phyloP scores from a whole-genome alignment of 2,329 filamentous ascomycete species.

The Teratosphaeria nubilosa region DNA sequence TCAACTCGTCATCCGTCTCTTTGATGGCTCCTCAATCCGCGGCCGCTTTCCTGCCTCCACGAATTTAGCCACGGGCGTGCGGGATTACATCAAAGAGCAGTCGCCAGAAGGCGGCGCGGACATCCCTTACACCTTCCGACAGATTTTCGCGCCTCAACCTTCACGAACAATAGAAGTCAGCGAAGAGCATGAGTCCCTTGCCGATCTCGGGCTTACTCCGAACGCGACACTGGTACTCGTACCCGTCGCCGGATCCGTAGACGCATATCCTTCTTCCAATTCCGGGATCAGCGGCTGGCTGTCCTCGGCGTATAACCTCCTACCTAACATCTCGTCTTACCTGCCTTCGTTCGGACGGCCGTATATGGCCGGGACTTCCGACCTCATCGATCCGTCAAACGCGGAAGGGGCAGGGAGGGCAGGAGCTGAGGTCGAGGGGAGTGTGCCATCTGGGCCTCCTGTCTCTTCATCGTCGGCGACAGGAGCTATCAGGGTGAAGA shows the following conservation, averaged over 20 bases:
- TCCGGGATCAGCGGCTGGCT: conserved; percentile 2
- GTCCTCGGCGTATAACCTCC: not conserved
- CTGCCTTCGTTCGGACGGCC: conserved; percentile 7
- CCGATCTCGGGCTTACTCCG: conserved; percentile 62
- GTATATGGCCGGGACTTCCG: conserved; percentile 10
- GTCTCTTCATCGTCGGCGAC: conserved; percentile 10
- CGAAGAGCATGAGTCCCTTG: conserved; percentile 61
- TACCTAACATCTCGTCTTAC: conserved; percentile 2
- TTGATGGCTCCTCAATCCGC: conserved; percentile 74
- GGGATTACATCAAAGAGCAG: conserved; percentile 55
- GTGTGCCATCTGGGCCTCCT: not conserved
- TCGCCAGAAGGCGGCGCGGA: conserved; percentile 31
- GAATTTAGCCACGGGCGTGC: conserved; percentile 56
- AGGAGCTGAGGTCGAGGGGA: not conserved
- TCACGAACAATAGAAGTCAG: conserved; percentile 62
- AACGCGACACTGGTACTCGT: conserved; percentile 76
- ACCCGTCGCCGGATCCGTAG: conserved; percentile 52
- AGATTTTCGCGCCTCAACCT: conserved; percentile 68
- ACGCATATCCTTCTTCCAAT: conserved; percentile 40
- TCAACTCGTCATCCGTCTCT: conserved; percentile 63
- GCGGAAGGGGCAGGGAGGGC: conserved; percentile 3
- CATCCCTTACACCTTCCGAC: conserved; percentile 71
- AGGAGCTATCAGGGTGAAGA: conserved; percentile 32
- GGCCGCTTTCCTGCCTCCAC: conserved; percentile 53
- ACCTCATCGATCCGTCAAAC: conserved; percentile 9